Base-by-base conservation (phyloP, 805 yeast species). In the Metschnikowia dekortorum region DNA sequence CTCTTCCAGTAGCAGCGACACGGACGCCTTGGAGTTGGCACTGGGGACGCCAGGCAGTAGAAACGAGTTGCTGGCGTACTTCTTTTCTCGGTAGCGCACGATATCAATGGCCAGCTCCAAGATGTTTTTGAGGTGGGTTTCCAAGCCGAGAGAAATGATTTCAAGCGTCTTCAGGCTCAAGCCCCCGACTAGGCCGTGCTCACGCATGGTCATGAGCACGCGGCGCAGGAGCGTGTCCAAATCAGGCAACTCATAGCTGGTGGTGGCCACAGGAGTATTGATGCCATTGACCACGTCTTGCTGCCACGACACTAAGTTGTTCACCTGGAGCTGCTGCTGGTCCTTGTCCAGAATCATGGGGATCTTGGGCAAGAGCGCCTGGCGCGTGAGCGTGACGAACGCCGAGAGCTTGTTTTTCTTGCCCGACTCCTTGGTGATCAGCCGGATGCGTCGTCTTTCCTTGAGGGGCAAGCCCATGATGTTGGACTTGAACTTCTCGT, bases 241-340 rank as follows among this genome's bases (percentile, higher is more conserved):
- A 56, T 92, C 98, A 0, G 97, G 97, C 5, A 94, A 66, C 54
- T 91, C 91, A 63, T 76, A 88, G 35, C 81, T 74, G 57, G 92
- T 96, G 0, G 87, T 73, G 2, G 92, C 79, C 34, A 91, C 73
- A 4, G 94, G 92, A 1, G 94, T 81, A 57, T 87, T 89, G 49
- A 89, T 79, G 3, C 94, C 95, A 61, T 85, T 90, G 48, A 85
- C 78, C 14, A 94, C 88, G 62, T 94, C 98, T 65, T 91, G 96
- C 22, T 95, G 89, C 92, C 97, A 90, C 58, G 85, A 85, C 31
- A 83, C 78, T 33, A 88, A 78, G 57, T 80, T 81, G 48, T 71
- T 73, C 30, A 72, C 76, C 48, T 71, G 76, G 44, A 67, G 57
- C 52, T 67, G 77, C 54, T 70, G 78, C 53, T 73, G 74, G 48